Evolutionary conservation across 2,329 filamentous ascomycete species (phyloP), one percentile per base, ranked within the genome.

Genomic region (Myriosclerotinia curreyana): DNA sequence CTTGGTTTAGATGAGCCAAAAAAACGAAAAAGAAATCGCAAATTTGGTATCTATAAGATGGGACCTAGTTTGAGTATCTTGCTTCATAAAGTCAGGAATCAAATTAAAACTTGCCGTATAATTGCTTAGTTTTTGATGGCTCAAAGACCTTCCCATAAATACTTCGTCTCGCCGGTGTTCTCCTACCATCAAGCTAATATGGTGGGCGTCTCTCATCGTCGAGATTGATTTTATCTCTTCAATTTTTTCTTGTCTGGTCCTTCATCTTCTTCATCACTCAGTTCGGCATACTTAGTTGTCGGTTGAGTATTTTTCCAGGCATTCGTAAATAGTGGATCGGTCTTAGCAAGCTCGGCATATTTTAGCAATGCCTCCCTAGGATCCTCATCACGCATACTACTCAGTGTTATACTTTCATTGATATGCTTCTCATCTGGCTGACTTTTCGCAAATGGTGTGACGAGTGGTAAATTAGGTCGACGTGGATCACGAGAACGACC

Each of bases 321-420:
- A 70, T 90, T 91, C 38, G 95, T 99, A 74, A 98, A 99, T 71
- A 96, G 83, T 0, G 93, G 94, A 74, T 98, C 93, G 74, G 91
- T 94, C 77, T 96, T 87, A 15, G 93, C 92, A 74, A 96, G 88
- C 63, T 96, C 91, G 46, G 92, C 94, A 80, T 98, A 99, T 79
- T 96, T 97, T 66, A 99, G 79, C 73, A 99, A 79, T 53, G 95
- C 95, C 77, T 96, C 95, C 68, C 95, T 82, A 0, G 95, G 95
- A 79, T 99, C 95, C 76, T 99, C 95, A 76, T 99, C 93, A 55
- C 96, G 83, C 91, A 99, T 96, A 67, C 86, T 88, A 67, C 92
- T 94, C 15, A 98, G 82, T 36, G 93, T 92, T 61, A 98, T 96
- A 69, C 90, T 91, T 74, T 94, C 86, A 71, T 88, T 88, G 66